Evolutionary conservation across 2,329 filamentous ascomycete genomes (phyloP).

Genomic region (Diaporthe sp.): DNA sequence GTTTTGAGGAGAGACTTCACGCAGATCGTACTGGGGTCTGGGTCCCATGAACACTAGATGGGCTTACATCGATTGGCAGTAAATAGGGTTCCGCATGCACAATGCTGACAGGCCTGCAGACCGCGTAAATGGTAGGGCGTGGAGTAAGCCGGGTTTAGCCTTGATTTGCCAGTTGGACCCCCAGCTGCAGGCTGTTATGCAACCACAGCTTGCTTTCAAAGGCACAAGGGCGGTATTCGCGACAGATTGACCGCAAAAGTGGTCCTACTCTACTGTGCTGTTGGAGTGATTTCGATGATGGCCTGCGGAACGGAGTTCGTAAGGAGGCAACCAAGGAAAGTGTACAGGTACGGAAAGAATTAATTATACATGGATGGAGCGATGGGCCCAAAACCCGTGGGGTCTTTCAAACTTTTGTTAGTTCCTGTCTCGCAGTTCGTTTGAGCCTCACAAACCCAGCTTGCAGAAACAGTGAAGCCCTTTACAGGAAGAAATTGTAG

Average conservation of each 20-base stretch:
- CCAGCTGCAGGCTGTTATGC: background rate
- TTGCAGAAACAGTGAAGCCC: background rate
- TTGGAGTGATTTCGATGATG: background rate
- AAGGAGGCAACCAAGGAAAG: background rate
- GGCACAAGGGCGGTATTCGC: background rate
- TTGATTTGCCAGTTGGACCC: background rate
- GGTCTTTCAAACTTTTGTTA: background rate
- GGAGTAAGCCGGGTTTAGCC: background rate
- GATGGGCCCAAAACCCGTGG: background rate
- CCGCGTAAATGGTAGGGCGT: background rate
- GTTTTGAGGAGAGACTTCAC: background rate
- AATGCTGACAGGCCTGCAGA: background rate
- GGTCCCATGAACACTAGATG: background rate
- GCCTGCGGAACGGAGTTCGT: background rate
- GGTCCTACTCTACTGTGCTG: background rate
- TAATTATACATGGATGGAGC: slow-evolving; percentile 1
- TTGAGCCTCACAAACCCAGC: background rate
- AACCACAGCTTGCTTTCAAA: background rate
- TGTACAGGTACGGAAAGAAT: too few species aligned
- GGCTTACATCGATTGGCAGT: background rate
- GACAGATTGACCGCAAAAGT: background rate
- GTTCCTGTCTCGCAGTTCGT: background rate
- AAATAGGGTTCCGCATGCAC: background rate
- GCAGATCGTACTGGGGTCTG: background rate
- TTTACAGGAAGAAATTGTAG: background rate